phyloP scores from a whole-genome alignment of 176 grass and related monocot genomes.

The Calamus simplicifolius region DNA sequence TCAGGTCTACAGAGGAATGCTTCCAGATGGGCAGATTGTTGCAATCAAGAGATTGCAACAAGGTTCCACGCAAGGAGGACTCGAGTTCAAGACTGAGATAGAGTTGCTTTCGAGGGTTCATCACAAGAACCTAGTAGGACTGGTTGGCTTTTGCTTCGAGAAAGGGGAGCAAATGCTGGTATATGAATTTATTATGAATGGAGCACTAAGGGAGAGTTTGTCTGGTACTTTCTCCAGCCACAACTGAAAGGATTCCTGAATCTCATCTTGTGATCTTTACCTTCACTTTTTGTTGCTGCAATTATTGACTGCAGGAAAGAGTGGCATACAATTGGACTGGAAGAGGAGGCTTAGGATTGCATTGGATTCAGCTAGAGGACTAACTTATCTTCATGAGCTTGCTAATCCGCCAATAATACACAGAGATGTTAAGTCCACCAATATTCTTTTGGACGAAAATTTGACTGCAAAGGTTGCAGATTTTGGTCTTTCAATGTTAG shows the following conservation, averaged over 20 bases:
- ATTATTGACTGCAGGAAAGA: conserved; percentile 34
- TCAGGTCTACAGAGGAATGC: conserved; percentile 76
- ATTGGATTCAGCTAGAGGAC: conserved; percentile 69
- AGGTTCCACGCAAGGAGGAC: conserved; percentile 72
- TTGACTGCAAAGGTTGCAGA: conserved; percentile 78
- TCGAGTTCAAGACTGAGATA: conserved; percentile 95
- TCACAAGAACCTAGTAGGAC: conserved; percentile 77
- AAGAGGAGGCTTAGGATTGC: conserved; percentile 57
- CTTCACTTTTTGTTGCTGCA: neutral
- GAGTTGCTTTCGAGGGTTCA: conserved; percentile 84
- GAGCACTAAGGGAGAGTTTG: conserved; percentile 56
- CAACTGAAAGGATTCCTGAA: neutral
- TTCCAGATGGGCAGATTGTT: conserved; percentile 46
- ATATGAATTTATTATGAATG: conserved; percentile 68
- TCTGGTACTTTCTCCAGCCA: conserved; percentile 37
- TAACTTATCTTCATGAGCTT: conserved; percentile 95
- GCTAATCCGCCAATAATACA: conserved; percentile 91
- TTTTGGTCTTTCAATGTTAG: conserved; percentile 72
- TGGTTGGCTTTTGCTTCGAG: conserved; percentile 87
- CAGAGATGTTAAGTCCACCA: conserved; percentile 81
- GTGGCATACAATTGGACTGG: conserved; percentile 73
- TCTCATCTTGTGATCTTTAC: conserved; percentile 3
- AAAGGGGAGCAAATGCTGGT: conserved; percentile 82
- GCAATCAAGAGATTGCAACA: conserved; percentile 82
- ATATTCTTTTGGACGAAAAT: conserved; percentile 74